Evolutionary conservation across 2,329 filamentous ascomycete species (phyloP), one percentile per base, ranked within the genome.

Genomic region (Fusarium sp.): DNA sequence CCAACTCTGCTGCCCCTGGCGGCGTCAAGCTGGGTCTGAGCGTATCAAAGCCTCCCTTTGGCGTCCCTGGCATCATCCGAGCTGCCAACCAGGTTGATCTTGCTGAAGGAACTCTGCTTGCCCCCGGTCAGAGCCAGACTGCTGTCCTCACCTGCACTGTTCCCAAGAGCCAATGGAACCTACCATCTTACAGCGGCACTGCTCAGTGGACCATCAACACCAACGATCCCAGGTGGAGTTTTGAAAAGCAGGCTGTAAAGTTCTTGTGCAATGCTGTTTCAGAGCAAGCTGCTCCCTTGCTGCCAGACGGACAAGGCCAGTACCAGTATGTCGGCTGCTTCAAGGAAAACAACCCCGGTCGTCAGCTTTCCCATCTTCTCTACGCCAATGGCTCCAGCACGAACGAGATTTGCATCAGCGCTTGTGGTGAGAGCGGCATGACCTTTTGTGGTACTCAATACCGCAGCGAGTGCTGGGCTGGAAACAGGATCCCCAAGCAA

Each of bases 1-100:
- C 79, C 32, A 87, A 87, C 67, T 76, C 71, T 2, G 83, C 81
- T 5, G 71, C 76, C 0, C 45, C 71, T 0, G 80, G 79, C 3
- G 78, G 78, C 6, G 78, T 82, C 11, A 72, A 73, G 2, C 76
- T 87, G 2, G 83, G 80, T 0, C 72, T 87, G 13, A 86, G 84
- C 0, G 83, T 88, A 3, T 87, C 84, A 0, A 88, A 88, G 67
- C 83, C 84, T 4, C 85, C 85, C 0, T 86, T 83, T 49, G 84
- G 83, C 13, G 76, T 84, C 3, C 64, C 73, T n/a, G 81, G 83
- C 3, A 79, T 86, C 19, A 78, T 87, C 35, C 76, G 78, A 17
- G 81, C 84, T 1, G 77, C 76, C 11, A 88, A 87, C 67, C 77
- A 81, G 15, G 76, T 85, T 9, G 84, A 86, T 43, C 78, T 87